Evolutionary conservation across 108 stramenopile genomes (phyloP).

Genomic region (Chaetoceros tenuissimus): DNA sequence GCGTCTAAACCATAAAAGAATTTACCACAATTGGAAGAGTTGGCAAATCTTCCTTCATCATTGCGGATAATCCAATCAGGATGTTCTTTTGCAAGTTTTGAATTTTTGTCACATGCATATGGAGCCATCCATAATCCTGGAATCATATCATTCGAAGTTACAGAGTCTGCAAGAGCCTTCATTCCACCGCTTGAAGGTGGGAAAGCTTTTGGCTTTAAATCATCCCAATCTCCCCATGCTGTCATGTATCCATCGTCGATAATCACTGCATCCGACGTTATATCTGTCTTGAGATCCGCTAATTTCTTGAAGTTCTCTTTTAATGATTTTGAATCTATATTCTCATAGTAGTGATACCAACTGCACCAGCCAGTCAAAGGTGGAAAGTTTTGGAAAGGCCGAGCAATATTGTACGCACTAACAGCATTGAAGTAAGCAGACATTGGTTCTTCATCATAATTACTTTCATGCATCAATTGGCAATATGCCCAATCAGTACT

Average conservation of each 20-base stretch:
- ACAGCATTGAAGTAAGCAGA: slow-evolving; percentile 72
- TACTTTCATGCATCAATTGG: slow-evolving; percentile 57
- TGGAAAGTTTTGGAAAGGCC: slow-evolving; percentile 59
- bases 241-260: slow-evolving; percentile 95
- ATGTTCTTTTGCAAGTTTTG: slow-evolving; percentile 61
- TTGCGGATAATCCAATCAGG: slow-evolving; percentile 92
- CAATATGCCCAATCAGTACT: slow-evolving; percentile 78
- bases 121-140: slow-evolving; percentile 92
- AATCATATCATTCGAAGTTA: slow-evolving; percentile 56
- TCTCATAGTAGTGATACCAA: slow-evolving; percentile 91
- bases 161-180: slow-evolving; percentile 54
- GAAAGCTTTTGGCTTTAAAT: slow-evolving; percentile 69
- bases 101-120: slow-evolving; percentile 81
- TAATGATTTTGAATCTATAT: slow-evolving; percentile 72
- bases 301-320: slow-evolving; percentile 62
- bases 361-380: slow-evolving; percentile 86
- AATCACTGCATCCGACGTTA: slow-evolving; percentile 73
- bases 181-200: slow-evolving; percentile 38
- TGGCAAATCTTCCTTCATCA: slow-evolving; percentile 62
- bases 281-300: slow-evolving; percentile 33
- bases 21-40: slow-evolving; percentile 89
- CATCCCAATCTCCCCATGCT: slow-evolving; percentile 92
- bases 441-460: slow-evolving; percentile 85
- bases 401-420: slow-evolving; percentile 64
- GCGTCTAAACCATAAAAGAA: slow-evolving; percentile 92